phyloP scores from a whole-genome alignment of 495 filamentous ascomycete species.

The Penicillium pancosmium region DNA sequence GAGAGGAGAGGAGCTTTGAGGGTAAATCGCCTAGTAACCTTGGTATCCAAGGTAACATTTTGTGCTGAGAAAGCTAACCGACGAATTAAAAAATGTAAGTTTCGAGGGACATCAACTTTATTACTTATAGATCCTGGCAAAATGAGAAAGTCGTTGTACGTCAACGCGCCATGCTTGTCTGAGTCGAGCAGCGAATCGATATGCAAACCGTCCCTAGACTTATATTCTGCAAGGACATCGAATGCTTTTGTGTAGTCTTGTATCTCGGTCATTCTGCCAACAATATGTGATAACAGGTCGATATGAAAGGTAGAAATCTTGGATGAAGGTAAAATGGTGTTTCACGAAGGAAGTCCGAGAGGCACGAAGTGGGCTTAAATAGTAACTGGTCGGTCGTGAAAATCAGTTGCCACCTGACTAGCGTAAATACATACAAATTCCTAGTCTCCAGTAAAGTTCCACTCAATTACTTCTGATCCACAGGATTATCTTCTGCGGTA shows the following conservation, averaged over 20 bases:
- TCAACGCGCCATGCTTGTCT: slow-evolving; percentile 84
- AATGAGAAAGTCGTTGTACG: slow-evolving; percentile 76
- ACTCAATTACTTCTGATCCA: background rate
- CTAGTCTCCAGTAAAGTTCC: background rate
- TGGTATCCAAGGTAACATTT: slow-evolving; percentile 86
- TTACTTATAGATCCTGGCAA: slow-evolving; percentile 69
- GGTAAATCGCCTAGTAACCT: slow-evolving; percentile 87
- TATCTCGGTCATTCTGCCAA: slow-evolving; percentile 36
- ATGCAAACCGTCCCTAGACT: slow-evolving; percentile 78
- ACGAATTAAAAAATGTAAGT: slow-evolving; percentile 13
- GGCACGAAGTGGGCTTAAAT: too few species aligned
- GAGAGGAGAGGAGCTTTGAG: slow-evolving; percentile 95
- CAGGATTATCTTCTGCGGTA: background rate
- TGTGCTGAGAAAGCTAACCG: slow-evolving; percentile 79
- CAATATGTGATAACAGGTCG: background rate
- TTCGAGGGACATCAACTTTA: slow-evolving; percentile 11
- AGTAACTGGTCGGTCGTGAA: too few species aligned
- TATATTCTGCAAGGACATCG: slow-evolving; percentile 74
- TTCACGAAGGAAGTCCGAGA: too few species aligned
- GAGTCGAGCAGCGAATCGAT: slow-evolving; percentile 83
- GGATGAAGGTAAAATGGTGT: background rate
- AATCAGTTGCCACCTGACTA: too few species aligned
- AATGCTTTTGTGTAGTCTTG: slow-evolving; percentile 68
- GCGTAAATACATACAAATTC: too few species aligned
- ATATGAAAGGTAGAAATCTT: background rate